phyloP scores from a whole-genome alignment of 176 grass and related monocot species.

The Leersia perrieri region DNA sequence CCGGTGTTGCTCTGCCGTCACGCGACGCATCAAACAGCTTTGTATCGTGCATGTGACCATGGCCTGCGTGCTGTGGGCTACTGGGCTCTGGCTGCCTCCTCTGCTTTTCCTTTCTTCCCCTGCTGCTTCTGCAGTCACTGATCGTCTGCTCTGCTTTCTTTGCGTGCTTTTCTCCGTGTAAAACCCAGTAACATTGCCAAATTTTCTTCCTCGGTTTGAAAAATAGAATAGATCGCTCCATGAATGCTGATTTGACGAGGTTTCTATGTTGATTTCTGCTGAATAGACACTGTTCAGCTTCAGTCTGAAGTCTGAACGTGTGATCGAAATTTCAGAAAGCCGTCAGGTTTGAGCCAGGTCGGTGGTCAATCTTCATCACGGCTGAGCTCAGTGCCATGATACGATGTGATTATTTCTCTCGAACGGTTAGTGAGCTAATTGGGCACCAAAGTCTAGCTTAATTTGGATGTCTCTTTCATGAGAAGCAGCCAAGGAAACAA shows the following conservation, averaged over 20 bases:
- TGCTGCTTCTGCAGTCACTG: neutral
- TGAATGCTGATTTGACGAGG: neutral
- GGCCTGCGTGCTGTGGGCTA: neutral
- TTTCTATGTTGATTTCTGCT: too few relatives aligned
- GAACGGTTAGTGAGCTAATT: neutral
- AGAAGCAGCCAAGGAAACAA: neutral
- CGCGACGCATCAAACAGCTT: neutral
- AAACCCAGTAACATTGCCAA: neutral
- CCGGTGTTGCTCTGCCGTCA: neutral
- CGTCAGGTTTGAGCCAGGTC: neutral
- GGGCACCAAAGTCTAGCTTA: constrained; percentile 3
- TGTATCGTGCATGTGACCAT: neutral
- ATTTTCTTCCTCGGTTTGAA: neutral
- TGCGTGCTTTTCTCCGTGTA: neutral
- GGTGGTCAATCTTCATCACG: constrained; percentile 30
- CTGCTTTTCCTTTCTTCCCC: neutral
- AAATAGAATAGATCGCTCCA: neutral
- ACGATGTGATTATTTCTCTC: neutral
- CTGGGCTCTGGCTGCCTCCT: too few relatives aligned
- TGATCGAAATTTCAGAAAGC: neutral
- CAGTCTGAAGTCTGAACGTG: neutral
- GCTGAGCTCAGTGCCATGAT: too few relatives aligned
- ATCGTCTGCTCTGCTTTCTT: neutral
- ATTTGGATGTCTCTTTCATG: constrained; percentile 8
- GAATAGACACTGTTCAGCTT: neutral